Conservation (phyloP, 768 basidiomycete genomes). For the Tephrocybe rancida region DNA sequence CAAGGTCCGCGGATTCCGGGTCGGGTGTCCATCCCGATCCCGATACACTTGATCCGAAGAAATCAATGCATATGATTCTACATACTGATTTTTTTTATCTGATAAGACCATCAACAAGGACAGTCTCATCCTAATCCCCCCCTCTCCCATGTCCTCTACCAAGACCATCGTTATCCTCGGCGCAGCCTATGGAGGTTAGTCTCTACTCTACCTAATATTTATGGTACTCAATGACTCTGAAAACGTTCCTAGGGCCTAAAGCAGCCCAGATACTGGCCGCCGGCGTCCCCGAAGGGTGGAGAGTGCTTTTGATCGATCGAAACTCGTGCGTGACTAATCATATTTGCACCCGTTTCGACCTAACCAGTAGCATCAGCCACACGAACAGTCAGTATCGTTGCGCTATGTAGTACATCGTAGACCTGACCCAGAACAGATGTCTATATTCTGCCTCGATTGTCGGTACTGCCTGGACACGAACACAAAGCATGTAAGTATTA, state of each 20-base stretch:
- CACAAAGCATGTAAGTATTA: conserved; percentile 61
- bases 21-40: too few species aligned
- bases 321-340: conserved; percentile 50
- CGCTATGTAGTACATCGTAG: background rate
- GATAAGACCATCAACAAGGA: conserved; percentile 37
- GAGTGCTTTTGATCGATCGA: conserved; percentile 58
- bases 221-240: too few species aligned
- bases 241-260: conserved; percentile 51
- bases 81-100: conserved; percentile 1
- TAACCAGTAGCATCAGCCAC: conserved; percentile 33
- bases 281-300: conserved; percentile 52
- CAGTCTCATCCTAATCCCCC: conserved; percentile 54
- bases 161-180: conserved; percentile 37
- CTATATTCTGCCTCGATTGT: conserved; percentile 60
- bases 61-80: background rate
- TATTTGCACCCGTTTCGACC: background rate
- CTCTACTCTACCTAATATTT: background rate
- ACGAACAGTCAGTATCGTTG: conserved; percentile 40
- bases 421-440: conserved; percentile 35
- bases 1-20: too few species aligned
- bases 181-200: conserved; percentile 28
- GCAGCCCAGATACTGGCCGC: conserved; percentile 52
- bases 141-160: conserved; percentile 18
- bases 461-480: conserved; percentile 61
- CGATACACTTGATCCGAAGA: too few species aligned